Evolutionary conservation across 345 rosid genomes (phyloP).

Genomic region (Syzygium grande): DNA sequence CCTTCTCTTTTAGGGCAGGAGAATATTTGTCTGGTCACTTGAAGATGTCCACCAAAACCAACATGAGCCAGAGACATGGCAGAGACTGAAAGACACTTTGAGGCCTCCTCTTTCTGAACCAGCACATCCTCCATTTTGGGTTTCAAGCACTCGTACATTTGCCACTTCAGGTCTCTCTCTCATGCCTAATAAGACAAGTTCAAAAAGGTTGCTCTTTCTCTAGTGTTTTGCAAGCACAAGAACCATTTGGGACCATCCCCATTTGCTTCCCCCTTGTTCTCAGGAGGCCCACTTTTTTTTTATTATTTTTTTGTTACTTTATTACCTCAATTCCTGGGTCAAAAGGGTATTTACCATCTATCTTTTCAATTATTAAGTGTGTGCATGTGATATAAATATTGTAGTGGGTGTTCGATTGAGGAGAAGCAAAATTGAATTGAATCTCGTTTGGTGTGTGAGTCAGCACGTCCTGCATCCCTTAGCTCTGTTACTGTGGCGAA

Average conservation of each 20-base stretch:
- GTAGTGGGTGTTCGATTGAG: not conserved
- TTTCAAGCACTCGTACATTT: not conserved
- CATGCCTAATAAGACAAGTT: not conserved
- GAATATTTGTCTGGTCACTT: not conserved
- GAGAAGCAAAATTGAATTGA: not conserved
- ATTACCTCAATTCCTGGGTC: constrained; percentile 1
- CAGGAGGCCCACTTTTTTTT: constrained; percentile 14
- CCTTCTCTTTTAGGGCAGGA: not conserved
- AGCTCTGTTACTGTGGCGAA: constrained; percentile 11
- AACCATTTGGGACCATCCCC: constrained; percentile 24
- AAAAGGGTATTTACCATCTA: not conserved
- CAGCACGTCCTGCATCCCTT: not conserved
- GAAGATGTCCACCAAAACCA: not conserved
- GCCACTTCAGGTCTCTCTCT: not conserved
- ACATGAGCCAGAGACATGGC: not conserved
- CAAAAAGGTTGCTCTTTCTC: not conserved
- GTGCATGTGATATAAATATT: not conserved
- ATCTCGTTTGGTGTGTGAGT: not conserved
- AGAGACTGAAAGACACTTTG: not conserved
- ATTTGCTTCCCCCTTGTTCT: constrained; percentile 40
- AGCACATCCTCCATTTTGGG: not conserved
- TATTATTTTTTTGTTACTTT: not conserved
- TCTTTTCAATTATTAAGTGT: not conserved
- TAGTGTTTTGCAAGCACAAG: not conserved
- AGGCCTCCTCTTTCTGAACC: not conserved